Evolutionary conservation across 495 filamentous ascomycete genomes (phyloP).

Genomic region (Hapsidospora chrysogenum): DNA sequence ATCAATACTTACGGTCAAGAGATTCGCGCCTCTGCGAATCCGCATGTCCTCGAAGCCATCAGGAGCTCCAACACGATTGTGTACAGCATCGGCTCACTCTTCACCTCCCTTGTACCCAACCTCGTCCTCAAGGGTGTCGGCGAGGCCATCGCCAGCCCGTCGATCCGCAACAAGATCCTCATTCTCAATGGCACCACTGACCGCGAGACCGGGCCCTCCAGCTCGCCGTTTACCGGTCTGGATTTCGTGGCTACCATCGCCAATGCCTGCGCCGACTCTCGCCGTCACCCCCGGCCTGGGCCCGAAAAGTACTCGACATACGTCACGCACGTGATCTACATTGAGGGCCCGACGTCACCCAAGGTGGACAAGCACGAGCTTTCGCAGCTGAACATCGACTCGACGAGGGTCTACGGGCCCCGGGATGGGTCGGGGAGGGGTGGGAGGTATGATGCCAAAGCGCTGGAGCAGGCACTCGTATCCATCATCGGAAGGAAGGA

Average conservation of each 20-base stretch:
- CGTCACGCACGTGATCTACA: constrained; percentile 71
- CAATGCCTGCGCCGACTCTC: constrained; percentile 34
- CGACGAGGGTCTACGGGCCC: constrained; percentile 56
- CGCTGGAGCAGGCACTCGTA: constrained; percentile 35
- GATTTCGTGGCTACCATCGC: constrained; percentile 72
- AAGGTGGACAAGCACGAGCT: constrained; percentile 50
- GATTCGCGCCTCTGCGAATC: constrained; percentile 67
- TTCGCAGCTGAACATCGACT: constrained; percentile 56
- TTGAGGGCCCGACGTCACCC: constrained; percentile 59
- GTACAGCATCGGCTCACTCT: constrained; percentile 82
- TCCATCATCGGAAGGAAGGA: constrained; percentile 40
- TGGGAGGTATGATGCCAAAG: constrained; percentile 1
- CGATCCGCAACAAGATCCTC: constrained; percentile 55
- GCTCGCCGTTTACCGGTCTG: constrained; percentile 42
- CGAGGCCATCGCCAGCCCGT: constrained; percentile 20
- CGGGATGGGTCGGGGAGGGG: constrained; percentile 18
- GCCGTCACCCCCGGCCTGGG: constrained; percentile 27
- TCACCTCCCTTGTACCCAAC: constrained; percentile 62
- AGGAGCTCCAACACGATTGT: constrained; percentile 47
- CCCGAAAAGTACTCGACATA: constrained; percentile 30
- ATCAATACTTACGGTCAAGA: constrained; percentile 93
- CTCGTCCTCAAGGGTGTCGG: constrained; percentile 53
- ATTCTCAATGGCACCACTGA: constrained; percentile 73
- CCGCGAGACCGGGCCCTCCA: constrained; percentile 61
- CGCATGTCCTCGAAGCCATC: constrained; percentile 55